Evolutionary conservation across 768 basidiomycete species (phyloP), one percentile per base, ranked within the genome.

Genomic region (Suillus alpinus): DNA sequence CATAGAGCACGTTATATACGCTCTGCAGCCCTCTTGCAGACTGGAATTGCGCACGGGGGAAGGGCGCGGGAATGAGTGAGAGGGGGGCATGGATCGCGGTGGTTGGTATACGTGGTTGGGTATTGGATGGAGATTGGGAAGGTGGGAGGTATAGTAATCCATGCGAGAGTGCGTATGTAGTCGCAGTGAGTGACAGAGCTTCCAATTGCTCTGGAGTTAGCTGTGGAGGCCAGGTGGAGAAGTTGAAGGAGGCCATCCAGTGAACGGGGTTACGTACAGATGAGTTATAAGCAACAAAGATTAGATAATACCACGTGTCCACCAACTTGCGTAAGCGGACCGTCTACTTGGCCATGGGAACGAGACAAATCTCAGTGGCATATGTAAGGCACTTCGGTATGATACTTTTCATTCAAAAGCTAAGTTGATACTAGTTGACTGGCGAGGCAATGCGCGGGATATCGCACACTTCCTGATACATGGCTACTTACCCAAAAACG

Each of bases 1-100:
- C 86, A 69, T 99, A 99, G 2, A 98, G 78, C 0, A 83, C 77
- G 74, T 98, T 96, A 73, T 95, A 98, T 0, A 83, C 71, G 3
- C 80, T 80, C 69, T 98, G 95, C 3, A 98, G 71, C 43, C 74
- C 71, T 60, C 82, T 73, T 0, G 91, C 93, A 20, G 80, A 78
- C 4, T 82, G 66, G 69, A 95, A 97, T 14, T 92, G 76, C 2
- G 72, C 59, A 14, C 88, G 81, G 1, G 96, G 95, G 64, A 97
- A 85, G 0, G 95, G 93, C 0, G 93, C 86, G 1, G 97, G 96
- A 66, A 95, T 83, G 43, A 99, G 79, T 0, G 95, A 83, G 63
- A 98, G 77, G 0, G 97, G 97, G 0, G 95, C 95, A 70, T 97
- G 92, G 65, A 95, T 92, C 0, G 87, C 88, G n/a, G 87, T 85